phyloP scores from a whole-genome alignment of 306 rosid genomes.

The Lathyrus oleraceus region DNA sequence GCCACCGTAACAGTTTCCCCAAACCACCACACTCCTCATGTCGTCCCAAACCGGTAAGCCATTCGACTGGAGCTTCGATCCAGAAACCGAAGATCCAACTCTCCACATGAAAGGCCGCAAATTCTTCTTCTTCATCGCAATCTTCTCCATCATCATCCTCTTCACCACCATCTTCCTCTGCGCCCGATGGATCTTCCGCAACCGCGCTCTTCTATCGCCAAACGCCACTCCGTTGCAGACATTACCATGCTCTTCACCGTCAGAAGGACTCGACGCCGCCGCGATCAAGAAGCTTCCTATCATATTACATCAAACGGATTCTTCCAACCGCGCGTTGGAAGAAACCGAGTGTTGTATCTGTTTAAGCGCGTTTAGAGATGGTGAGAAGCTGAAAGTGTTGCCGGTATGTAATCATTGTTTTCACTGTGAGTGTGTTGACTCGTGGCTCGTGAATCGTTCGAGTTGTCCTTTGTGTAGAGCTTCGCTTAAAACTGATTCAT shows the following conservation, averaged over 20 bases:
- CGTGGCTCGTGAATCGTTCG: slow-evolving; percentile 71
- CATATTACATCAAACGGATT: slow-evolving; percentile 35
- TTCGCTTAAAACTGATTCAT: slow-evolving; percentile 47
- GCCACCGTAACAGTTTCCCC: not conserved
- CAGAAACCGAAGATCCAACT: slow-evolving; percentile 49
- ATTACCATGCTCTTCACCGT: not conserved
- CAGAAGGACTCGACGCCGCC: slow-evolving; percentile 49
- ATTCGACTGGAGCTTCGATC: slow-evolving; percentile 55
- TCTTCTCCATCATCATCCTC: slow-evolving; percentile 55
- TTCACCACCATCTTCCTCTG: slow-evolving; percentile 54
- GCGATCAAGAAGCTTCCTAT: slow-evolving; percentile 64
- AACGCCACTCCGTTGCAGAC: not conserved
- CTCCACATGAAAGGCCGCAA: slow-evolving; percentile 58
- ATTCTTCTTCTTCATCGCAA: slow-evolving; percentile 53
- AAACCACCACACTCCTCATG: slow-evolving; percentile 11
- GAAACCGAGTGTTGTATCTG: slow-evolving; percentile 79
- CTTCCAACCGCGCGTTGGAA: slow-evolving; percentile 23
- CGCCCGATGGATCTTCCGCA: slow-evolving; percentile 68
- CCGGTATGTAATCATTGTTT: slow-evolving; percentile 67
- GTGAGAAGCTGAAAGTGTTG: slow-evolving; percentile 72
- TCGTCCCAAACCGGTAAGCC: slow-evolving; percentile 34
- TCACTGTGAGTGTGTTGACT: slow-evolving; percentile 80
- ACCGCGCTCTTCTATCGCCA: slow-evolving; percentile 13
- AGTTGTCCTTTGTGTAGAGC: slow-evolving; percentile 87
- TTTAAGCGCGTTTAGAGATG: slow-evolving; percentile 60